Base-by-base conservation (phyloP, 1,284 basidiomycete species). In the Ustilago tritici region DNA sequence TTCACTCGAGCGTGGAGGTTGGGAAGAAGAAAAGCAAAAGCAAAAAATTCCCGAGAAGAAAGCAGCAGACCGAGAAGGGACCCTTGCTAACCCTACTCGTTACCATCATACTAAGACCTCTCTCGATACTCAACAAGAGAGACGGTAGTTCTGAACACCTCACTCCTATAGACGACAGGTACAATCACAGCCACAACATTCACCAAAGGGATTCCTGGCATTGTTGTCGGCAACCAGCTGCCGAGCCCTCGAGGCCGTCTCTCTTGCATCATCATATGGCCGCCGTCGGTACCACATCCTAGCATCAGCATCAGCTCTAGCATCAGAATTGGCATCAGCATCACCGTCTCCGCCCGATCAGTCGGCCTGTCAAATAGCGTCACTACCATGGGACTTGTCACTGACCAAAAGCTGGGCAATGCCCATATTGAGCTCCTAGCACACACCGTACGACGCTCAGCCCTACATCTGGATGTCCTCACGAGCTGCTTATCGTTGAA, bases 1-100 rank as follows among this genome's bases (percentile, higher is more conserved):
- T 67, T 60, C 61, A 41, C n/a, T 28, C n/a, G 28, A 36, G 40
- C 58, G 70, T 73, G 70, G 70, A 68, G 70, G 57, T 55, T 28
- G 23, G 23, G 53, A 53, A 31, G 36, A 38, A 9, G 36, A 38
- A 38, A 38, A 38, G n/a, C n/a, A 19, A 46, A 46, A 17, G 7
- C 17, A 67, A 55, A 50, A 66, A 61, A 60, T 53, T 17, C 19
- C 35, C 47, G 50, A 54, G 70, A 71, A 65, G 69, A 71, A 71
- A 56, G 8, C 38, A 17, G 40, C 40, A 41, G 15, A 41, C 14
- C 40, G 40, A 41, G 15, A 7, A 46, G 23, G 46, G 14, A 46
- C n/a, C 19, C n/a, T 19, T 46, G 8, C n/a, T 19, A 46, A 46
- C 23, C 32, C 56, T 11, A 32, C 31, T 57, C 14, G 41, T 34